Base-by-base conservation (phyloP, 192 early-diverging fungal species). In the Entomortierella chlamydospora region DNA sequence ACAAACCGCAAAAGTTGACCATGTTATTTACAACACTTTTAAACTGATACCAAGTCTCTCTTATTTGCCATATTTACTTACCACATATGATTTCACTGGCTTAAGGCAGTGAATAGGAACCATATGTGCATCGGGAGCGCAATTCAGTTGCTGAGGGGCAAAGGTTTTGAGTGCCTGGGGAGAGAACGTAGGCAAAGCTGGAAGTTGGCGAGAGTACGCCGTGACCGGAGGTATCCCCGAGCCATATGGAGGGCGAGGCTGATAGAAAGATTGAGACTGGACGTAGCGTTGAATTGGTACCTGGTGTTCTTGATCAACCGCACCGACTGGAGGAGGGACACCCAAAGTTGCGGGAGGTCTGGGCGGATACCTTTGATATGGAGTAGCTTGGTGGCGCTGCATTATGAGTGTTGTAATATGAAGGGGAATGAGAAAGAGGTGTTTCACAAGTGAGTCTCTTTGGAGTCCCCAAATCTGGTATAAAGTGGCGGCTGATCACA, bases 51-150 rank as follows among this genome's bases (percentile, higher is more conserved):
- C 18, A 17, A 50, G 22, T 3, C 15, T 17, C 18, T n/a, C 37
- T 18, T 34, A 8, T n/a, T 23, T 39, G 13, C 30, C n/a, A n/a
- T 34, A 22, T 23, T 6, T 29, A 53, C 57, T 54, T 31, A 68
- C 73, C 65, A 76, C 73, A 37, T 68, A 63, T 23, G 65, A 26
- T 20, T 64, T 78, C 15, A 55, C 54, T 0, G 57, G 41, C 11
- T 58, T 61, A 6, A 79, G 68, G 34, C 47, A 43, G 2, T 33
- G 68, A 12, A 79, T 79, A 1, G 76, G 65, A 5, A 79, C 76
- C 43, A 70, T 64, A 8, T 55, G 33, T 9, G 76, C 76, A 58
- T 70, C 62, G 0, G 68, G 68, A 6, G 62, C 55, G 13, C 22
- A 39, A 9, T 22, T n/a, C 45, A 64, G 41, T 15, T 70, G 76